Percentiles rank a stretch among this genome's conserved stretches.
Evolutionary conservation across 2,329 filamentous ascomycete species (phyloP).

Genomic region (Penicillium sp.): DNA sequence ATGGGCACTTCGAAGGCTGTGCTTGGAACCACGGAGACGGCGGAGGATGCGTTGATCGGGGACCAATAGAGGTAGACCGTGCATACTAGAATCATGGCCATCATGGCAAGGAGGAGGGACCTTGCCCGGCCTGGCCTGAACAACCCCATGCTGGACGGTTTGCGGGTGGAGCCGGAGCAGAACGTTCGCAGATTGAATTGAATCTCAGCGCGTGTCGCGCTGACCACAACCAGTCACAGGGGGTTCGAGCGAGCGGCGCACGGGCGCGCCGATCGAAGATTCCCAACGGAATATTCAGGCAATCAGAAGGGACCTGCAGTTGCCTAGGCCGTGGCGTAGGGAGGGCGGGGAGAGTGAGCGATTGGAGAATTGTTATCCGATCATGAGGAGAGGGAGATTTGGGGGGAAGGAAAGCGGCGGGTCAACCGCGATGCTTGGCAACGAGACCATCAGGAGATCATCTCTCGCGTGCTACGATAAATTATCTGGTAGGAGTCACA

Average conservation of each 20-base stretch:
- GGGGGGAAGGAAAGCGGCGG: not conserved
- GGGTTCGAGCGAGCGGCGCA: constrained; percentile 18
- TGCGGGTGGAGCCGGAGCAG: not conserved
- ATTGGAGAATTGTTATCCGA: not conserved
- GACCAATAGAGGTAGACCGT: constrained; percentile 40
- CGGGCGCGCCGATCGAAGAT: constrained; percentile 19
- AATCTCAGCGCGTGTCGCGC: constrained; percentile 5
- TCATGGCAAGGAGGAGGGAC: constrained; percentile 29
- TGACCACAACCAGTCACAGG: not conserved
- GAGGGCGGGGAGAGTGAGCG: not conserved
- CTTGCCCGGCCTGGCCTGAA: constrained; percentile 31
- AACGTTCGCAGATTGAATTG: not conserved
- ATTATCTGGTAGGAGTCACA: not conserved
- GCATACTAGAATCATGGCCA: constrained; percentile 31
- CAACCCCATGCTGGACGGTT: constrained; percentile 20
- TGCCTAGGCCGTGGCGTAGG: not conserved
- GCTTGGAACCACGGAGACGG: constrained; percentile 32
- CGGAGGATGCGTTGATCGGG: constrained; percentile 28
- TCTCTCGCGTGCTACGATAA: not conserved
- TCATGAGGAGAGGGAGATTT: not conserved
- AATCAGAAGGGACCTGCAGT: not conserved
- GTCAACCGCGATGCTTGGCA: not conserved
- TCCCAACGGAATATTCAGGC: not conserved
- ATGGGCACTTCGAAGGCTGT: constrained; percentile 36
- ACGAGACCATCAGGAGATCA: not conserved